Percentiles rank a stretch among this genome's conserved stretches.
Evolutionary conservation across 148 eudicot genomes (phyloP).

Genomic region (Amaranthus palmeri): DNA sequence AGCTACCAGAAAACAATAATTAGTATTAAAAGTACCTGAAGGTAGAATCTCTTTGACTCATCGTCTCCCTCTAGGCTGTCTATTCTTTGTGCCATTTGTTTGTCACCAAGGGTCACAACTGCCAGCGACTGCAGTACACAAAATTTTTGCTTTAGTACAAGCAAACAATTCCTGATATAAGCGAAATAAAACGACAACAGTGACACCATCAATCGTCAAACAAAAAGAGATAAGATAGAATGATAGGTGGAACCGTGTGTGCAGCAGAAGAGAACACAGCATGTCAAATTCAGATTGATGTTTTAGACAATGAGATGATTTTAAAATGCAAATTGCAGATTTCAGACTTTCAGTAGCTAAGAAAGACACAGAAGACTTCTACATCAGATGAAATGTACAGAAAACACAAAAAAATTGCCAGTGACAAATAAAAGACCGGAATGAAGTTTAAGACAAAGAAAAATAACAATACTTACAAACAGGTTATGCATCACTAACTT

Average conservation of each 20-base stretch:
- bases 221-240: not conserved
- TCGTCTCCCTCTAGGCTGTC: conserved; percentile 86
- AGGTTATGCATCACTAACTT: not conserved
- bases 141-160: not conserved
- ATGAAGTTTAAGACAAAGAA: not conserved
- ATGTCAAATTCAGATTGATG: not conserved
- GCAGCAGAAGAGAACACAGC: not conserved
- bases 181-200: not conserved
- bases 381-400: not conserved
- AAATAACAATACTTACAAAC: not conserved
- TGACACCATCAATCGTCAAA: not conserved
- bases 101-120: conserved; percentile 97
- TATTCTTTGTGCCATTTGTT: conserved; percentile 91
- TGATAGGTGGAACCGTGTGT: not conserved
- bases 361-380: not conserved
- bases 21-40: conserved; percentile 59
- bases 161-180: not conserved
- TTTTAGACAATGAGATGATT: not conserved
- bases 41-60: conserved; percentile 88
- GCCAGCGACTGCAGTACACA: conserved; percentile 64
- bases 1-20: not conserved
- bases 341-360: not conserved
- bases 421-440: too few relatives aligned
- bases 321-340: not conserved
- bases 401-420: not conserved